phyloP scores from a whole-genome alignment of 2,329 filamentous ascomycete genomes.

The Zalaria sp. region DNA sequence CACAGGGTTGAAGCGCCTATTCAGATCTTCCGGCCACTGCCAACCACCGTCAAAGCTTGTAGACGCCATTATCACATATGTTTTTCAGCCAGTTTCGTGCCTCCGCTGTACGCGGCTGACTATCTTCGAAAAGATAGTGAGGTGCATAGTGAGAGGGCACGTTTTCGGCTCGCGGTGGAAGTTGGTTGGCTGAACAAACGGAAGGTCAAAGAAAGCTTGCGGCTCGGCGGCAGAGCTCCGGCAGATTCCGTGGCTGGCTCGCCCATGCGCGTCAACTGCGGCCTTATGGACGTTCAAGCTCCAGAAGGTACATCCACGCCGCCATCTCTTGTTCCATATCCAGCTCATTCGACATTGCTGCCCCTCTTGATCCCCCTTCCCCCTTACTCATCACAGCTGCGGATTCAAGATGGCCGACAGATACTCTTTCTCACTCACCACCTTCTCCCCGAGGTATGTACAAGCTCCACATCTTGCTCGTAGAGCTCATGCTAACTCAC shows the following conservation, averaged over 20 bases:
- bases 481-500: constrained; percentile 28
- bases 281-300: too few relatives aligned
- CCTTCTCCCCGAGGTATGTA: constrained; percentile 93
- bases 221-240: too few relatives aligned
- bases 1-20: constrained; percentile 14
- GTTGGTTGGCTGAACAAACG: background rate
- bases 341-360: too few relatives aligned
- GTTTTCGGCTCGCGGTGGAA: background rate
- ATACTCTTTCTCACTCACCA: constrained; percentile 98
- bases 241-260: too few relatives aligned
- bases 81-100: background rate
- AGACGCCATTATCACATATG: background rate
- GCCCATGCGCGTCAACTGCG: too few relatives aligned
- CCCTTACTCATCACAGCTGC: too few relatives aligned
- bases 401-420: constrained; percentile 70
- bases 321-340: too few relatives aligned
- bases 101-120: too few relatives aligned
- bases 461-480: constrained; percentile 6
- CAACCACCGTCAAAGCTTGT: constrained; percentile 14
- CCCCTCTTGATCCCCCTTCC: too few relatives aligned
- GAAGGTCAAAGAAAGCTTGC: background rate
- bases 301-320: too few relatives aligned
- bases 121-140: too few relatives aligned
- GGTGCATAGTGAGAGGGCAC: background rate
- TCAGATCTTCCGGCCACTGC: constrained; percentile 32